phyloP scores from a whole-genome alignment of 805 yeast species.

The Phaffomyces thermotolerans region DNA sequence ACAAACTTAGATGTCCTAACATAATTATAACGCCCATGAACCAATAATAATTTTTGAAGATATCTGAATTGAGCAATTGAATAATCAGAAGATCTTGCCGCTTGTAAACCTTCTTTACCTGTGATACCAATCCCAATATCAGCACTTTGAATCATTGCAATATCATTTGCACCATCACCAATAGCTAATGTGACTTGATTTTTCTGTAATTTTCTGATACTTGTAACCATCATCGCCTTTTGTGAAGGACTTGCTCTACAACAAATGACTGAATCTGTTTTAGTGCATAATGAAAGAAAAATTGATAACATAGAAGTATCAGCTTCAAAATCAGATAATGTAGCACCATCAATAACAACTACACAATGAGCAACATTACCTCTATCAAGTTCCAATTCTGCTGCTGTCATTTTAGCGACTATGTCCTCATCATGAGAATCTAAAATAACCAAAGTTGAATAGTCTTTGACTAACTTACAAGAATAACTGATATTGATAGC shows the following conservation, averaged over 20 bases:
- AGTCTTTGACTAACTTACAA: slow-evolving; percentile 87
- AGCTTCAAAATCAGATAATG: slow-evolving; percentile 63
- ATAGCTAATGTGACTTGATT: slow-evolving; percentile 83
- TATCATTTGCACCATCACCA: slow-evolving; percentile 99
- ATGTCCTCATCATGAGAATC: slow-evolving; percentile 50
- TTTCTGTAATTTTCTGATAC: slow-evolving; percentile 65
- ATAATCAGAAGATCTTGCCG: slow-evolving; percentile 91
- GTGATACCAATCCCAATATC: slow-evolving; percentile 97
- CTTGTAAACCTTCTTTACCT: slow-evolving; percentile 95
- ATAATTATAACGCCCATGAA: slow-evolving; percentile 95
- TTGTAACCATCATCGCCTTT: slow-evolving; percentile 81
- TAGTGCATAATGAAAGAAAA: slow-evolving; percentile 78
- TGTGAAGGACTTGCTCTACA: slow-evolving; percentile 98
- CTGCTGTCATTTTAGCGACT: slow-evolving; percentile 62
- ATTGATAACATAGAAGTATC: slow-evolving; percentile 67
- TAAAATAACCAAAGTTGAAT: slow-evolving; percentile 78
- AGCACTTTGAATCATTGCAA: slow-evolving; percentile 98
- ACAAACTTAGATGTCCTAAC: slow-evolving; percentile 88
- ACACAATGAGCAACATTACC: slow-evolving; percentile 91
- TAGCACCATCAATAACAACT: slow-evolving; percentile 89
- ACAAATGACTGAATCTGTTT: slow-evolving; percentile 85
- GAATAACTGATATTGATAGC: slow-evolving; percentile 97
- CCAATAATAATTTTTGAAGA: slow-evolving; percentile 72
- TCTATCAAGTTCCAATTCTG: slow-evolving; percentile 62
- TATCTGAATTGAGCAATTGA: slow-evolving; percentile 92